phyloP scores from a whole-genome alignment of 192 early-diverging fungal genomes.

The Diversispora eburnea region DNA sequence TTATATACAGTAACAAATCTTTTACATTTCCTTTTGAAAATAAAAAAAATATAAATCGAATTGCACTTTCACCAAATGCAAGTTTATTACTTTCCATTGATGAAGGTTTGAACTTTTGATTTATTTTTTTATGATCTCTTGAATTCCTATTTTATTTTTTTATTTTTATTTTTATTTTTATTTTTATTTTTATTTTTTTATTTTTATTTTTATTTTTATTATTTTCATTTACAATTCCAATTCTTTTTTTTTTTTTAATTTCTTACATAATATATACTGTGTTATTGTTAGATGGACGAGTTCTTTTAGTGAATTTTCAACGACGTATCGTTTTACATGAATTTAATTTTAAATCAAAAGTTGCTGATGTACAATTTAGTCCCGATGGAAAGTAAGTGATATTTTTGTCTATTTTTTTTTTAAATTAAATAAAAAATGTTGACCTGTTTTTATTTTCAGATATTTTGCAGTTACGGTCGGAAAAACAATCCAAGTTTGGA shows the following conservation, averaged over 20 bases:
- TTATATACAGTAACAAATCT: conserved; percentile 75
- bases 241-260: neutral
- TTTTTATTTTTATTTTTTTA: neutral
- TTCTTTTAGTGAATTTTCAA: conserved; percentile 81
- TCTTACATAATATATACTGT: neutral
- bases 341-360: conserved; percentile 81
- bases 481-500: conserved; percentile 85
- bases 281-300: conserved; percentile 66
- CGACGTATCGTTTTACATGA: conserved; percentile 82
- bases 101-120: conserved; percentile 54
- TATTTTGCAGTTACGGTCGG: conserved; percentile 85
- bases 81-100: conserved; percentile 88
- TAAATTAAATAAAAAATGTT: neutral
- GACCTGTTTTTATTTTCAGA: conserved; percentile 24
- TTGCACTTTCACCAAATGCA: conserved; percentile 88
- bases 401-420: neutral
- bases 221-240: no score
- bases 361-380: conserved; percentile 84
- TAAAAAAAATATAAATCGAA: conserved; percentile 80
- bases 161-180: no score
- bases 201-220: neutral
- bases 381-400: conserved; percentile 75
- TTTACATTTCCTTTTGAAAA: conserved; percentile 93
- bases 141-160: neutral
- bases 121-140: neutral